A percentile compares a stretch with the other conserved stretches of the same genome.
These are phyloP conservation scores for Leishmania braziliensis DNA, from an alignment of 208 protist genomes.

Conservation along the genomic window DNA sequence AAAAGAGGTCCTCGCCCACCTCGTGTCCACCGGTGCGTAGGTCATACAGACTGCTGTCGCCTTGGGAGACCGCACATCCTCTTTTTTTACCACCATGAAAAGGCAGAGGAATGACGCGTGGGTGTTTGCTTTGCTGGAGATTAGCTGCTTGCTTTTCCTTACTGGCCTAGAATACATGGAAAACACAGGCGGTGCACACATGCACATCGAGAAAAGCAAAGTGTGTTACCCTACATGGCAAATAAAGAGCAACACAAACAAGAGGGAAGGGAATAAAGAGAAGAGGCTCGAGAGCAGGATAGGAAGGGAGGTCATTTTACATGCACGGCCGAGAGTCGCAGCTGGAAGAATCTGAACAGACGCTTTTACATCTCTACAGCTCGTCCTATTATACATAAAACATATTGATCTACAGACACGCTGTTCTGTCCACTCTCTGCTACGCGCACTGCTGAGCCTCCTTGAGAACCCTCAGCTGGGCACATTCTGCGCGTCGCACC, in stretches of 20 bases:
- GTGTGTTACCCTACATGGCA: neutral
- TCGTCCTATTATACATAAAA: neutral
- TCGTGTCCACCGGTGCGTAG: too few relatives aligned
- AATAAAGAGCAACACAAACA: neutral
- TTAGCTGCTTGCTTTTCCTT: neutral
- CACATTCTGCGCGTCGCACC: constrained; percentile 22
- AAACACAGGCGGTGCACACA: neutral
- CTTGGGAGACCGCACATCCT: neutral
- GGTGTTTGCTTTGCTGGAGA: neutral
- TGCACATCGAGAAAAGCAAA: neutral
- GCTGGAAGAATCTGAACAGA: neutral
- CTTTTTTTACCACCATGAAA: neutral
- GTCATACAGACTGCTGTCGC: neutral
- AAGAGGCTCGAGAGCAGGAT: neutral
- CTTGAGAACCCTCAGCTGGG: constrained; percentile 19
- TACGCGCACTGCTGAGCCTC: constrained; percentile 15
- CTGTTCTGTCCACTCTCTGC: neutral
- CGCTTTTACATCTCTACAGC: neutral
- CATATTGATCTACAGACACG: neutral
- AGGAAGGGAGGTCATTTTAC: neutral
- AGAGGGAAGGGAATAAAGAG: neutral
- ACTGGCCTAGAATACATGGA: neutral
- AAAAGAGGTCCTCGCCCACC: neutral
- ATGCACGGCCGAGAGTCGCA: neutral
- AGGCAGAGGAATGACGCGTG: neutral